phyloP scores from a whole-genome alignment of 1,284 basidiomycete species.

The Veloporphyrellus conicus region DNA sequence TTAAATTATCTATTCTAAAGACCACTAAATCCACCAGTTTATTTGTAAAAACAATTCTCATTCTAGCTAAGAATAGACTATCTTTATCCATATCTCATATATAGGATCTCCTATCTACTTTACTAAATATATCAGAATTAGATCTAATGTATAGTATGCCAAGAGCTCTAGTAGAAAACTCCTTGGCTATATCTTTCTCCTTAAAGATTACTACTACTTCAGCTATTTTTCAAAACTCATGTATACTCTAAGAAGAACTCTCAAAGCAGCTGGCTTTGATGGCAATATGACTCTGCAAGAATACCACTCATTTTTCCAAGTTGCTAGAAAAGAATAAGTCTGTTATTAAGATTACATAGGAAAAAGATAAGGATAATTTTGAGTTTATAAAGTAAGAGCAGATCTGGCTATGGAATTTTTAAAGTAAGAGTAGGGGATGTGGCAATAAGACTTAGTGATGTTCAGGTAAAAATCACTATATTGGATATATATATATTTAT shows the following conservation, averaged over 20 bases:
- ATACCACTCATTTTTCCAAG: slow-evolving; percentile 66
- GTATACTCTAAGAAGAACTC: slow-evolving; percentile 65
- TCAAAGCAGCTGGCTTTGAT: slow-evolving; percentile 70
- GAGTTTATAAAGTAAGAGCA: slow-evolving; percentile 67
- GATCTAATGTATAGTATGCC: slow-evolving; percentile 15
- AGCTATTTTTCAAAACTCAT: slow-evolving; percentile 53
- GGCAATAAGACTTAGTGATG: too few species aligned
- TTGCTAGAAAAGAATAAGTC: slow-evolving; percentile 62
- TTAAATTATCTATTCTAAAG: slow-evolving; percentile 5
- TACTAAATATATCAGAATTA: slow-evolving; percentile 3
- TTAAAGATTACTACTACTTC: slow-evolving; percentile 39
- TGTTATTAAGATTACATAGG: slow-evolving; percentile 54
- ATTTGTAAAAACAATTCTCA: slow-evolving; percentile 23
- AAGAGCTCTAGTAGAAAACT: slow-evolving; percentile 22
- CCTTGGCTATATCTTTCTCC: slow-evolving; percentile 29
- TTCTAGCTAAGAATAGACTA: slow-evolving; percentile 20
- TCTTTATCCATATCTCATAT: slow-evolving; percentile 5
- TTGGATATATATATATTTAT: too few species aligned
- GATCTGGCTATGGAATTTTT: slow-evolving; percentile 57
- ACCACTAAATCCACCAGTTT: background rate
- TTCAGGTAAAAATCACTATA: too few species aligned
- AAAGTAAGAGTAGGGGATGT: slow-evolving; percentile 59
- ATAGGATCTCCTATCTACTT: slow-evolving; percentile 21
- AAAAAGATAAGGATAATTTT: slow-evolving; percentile 67
- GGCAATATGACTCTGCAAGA: slow-evolving; percentile 72